These are phyloP conservation scores for Penicillium samsonianum DNA, from an alignment of 495 filamentous ascomycete species.

Conservation along the genomic window DNA sequence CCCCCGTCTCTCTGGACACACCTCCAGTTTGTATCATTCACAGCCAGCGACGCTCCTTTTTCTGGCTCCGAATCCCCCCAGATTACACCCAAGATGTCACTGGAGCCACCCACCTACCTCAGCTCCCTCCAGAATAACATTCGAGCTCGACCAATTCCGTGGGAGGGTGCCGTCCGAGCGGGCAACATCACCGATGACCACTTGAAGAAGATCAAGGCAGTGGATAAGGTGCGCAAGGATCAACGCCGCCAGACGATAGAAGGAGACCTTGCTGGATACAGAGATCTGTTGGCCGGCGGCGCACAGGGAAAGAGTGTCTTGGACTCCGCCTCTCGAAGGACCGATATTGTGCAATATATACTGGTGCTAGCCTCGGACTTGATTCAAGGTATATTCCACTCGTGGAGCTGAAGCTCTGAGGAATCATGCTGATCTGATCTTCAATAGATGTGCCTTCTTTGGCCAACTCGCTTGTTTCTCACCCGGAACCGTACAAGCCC, in stretches of 20 bases:
- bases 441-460: constrained; percentile 73
- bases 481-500: constrained; percentile 77
- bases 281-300: constrained; percentile 73
- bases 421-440: constrained; percentile 3
- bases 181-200: constrained; percentile 93
- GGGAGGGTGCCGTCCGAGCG: constrained; percentile 94
- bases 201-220: constrained; percentile 92
- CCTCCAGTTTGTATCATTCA: constrained; percentile 13
- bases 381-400: constrained; percentile 65
- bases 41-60: constrained; percentile 12
- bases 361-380: constrained; percentile 87
- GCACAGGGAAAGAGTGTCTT: constrained; percentile 73
- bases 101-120: constrained; percentile 89
- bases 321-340: constrained; percentile 72
- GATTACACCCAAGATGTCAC: constrained; percentile 61
- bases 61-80: constrained; percentile 11
- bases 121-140: constrained; percentile 93
- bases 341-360: constrained; percentile 92
- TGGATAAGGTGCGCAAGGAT: constrained; percentile 92
- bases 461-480: constrained; percentile 69
- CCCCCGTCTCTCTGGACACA: constrained; percentile 22
- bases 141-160: constrained; percentile 88
- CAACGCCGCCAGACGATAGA: constrained; percentile 82
- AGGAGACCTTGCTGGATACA: constrained; percentile 74
- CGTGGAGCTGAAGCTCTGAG: not conserved